These are phyloP conservation scores for Gloeostereum incarnatum DNA, from an alignment of 768 basidiomycete species.

Conservation along the genomic window DNA sequence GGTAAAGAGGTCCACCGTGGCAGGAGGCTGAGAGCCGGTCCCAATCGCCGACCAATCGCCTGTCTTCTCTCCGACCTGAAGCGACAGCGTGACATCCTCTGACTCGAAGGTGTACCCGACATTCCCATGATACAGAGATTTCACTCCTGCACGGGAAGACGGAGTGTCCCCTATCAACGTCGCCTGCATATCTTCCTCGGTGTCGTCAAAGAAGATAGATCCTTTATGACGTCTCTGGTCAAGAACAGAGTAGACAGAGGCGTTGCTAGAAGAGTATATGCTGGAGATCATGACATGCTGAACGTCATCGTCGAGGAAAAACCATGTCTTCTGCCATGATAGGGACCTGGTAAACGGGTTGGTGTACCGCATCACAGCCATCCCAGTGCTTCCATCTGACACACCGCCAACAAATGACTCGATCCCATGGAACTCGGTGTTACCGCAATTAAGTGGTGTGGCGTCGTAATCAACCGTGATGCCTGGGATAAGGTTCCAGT, in stretches of 20 bases:
- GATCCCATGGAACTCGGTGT: slow-evolving; percentile 12
- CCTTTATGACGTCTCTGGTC: slow-evolving; percentile 20
- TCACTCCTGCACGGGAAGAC: slow-evolving; percentile 13
- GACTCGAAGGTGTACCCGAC: slow-evolving; percentile 26
- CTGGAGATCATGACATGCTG: slow-evolving; percentile 21
- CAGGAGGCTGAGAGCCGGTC: slow-evolving; percentile 48
- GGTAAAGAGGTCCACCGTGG: slow-evolving; percentile 53
- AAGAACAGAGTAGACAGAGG: slow-evolving; percentile 21
- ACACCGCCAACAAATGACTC: slow-evolving; percentile 24
- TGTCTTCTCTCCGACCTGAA: slow-evolving; percentile 26
- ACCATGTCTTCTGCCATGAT: slow-evolving; percentile 25
- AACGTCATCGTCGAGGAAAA: slow-evolving; percentile 23
- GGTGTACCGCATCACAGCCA: slow-evolving; percentile 23
- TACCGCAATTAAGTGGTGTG: slow-evolving; percentile 17
- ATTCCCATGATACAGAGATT: slow-evolving; percentile 22
- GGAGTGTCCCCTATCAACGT: slow-evolving; percentile 13
- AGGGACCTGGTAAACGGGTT: slow-evolving; percentile 21
- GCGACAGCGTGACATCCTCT: slow-evolving; percentile 13
- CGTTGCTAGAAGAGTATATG: slow-evolving; percentile 13
- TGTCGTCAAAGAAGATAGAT: slow-evolving; percentile 11
- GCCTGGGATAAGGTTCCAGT: slow-evolving; percentile 73
- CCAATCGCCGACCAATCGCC: slow-evolving; percentile 59
- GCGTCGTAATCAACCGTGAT: slow-evolving; percentile 22
- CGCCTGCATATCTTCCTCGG: no score
- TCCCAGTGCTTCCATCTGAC: slow-evolving; percentile 21